Conservation (phyloP, 176 grass and related monocot species). For the sorghum (Sorghum bicolor) region Sorghum_bicolor_NCBIv3 NC_012873.2:4814001-4814500, state of each 20-base stretch:
- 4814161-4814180: neutral
- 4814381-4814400: constrained; percentile 62
- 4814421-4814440: too few relatives aligned
- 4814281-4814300: too few relatives aligned
- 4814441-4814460: too few relatives aligned
- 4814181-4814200: too few relatives aligned
- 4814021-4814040: neutral
- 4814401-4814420: too few relatives aligned
- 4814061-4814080: too few relatives aligned
- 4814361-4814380: constrained; percentile 76
- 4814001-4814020: neutral
- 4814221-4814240: too few relatives aligned
- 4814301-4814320: neutral
- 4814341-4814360: constrained; percentile 86
- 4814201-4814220: too few relatives aligned
- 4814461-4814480: neutral
- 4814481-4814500: constrained; percentile 86
- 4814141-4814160: neutral
- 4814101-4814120: neutral
- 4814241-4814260: neutral
- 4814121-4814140: neutral
- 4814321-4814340: constrained; percentile 48
- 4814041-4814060: neutral
- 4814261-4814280: constrained; percentile 47
- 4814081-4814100: too few relatives aligned